Base-by-base conservation (phyloP, 1,284 basidiomycete species). In the Cutaneotrichosporon arboriforme region DNA sequence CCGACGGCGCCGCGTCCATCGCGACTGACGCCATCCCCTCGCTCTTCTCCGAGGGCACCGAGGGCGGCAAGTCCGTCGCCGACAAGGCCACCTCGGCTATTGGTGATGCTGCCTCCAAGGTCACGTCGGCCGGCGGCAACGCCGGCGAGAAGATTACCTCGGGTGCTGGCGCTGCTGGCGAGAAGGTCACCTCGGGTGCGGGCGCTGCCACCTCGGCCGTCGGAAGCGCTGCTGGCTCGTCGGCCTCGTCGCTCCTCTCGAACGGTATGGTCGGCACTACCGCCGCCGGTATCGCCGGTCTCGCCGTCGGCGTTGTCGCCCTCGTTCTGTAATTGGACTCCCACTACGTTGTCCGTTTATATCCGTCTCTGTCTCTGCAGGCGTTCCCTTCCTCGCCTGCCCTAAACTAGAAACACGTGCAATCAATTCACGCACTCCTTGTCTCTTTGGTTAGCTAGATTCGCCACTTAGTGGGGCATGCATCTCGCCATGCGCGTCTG, bases 81-180 rank as follows among this genome's bases (percentile, higher is more conserved):
- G 31, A 26, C 23, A 5, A 31, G 14, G 37, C 18, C 37, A 54
- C 50, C 36, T 51, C 53, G 20, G 59, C 20, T 13, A 39, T 46
- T 9, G 52, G 45, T 17, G 46, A 38, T 26, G 55, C 22, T 17
- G 49, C 31, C 26, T 45, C 33, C 18, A 38, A 51, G 37, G 55
- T 46, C 36, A 61, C 63, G 22, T 52, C 50, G 10, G 57, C 34
- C 4, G 53, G 38, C 45, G 57, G 44, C 4, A 48, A 44, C 14
- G 63, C 39, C 14, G 43, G 50, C 33, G 44, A 50, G 38, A 43
- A 44, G 31, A 44, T 43, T 18, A 56, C 58, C 12, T 49, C 43
- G 18, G 55, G 49, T 17, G 60, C 52, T 15, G 54, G 23, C 2
- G 46, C 41, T 17, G 62, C 40, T 9, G 33, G 51, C 41, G 49